Evolutionary conservation across 306 rosid species (phyloP), one percentile per base, ranked within the genome.

Genomic region (Purshia tridentata): DNA sequence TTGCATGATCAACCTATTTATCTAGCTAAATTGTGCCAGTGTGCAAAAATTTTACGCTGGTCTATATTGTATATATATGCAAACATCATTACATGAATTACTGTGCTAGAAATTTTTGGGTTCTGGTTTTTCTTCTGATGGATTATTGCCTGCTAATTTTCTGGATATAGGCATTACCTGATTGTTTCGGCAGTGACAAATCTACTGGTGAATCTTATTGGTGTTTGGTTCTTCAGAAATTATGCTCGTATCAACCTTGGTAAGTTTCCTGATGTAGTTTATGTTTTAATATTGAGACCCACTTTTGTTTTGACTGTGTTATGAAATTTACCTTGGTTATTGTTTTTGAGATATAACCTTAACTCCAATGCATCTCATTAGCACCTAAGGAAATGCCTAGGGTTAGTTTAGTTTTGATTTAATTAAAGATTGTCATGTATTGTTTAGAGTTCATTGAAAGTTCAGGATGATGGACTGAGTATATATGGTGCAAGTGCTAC

Each of bases 201-300:
- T 90, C 88, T 94, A 79, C 56, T 81, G 76, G 99, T 94, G 84
- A 94, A 94, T 86, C 96, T 91, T 76, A 87, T 94, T 77, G 99
- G 99, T 60, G 99, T 94, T 68, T 94, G 96, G 99, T 94, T 91
- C 99, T 94, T 94, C 82, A 88, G 96, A 80, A 90, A 88, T 81
- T 94, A 91, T 87, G 99, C 99, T 54, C 95, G 99, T 64, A 72
- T 90, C 71, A 91, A 90, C 86, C 93, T 94, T 66, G 87, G 99
- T 94, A 82, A 80, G 91, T 81, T 37, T 77, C 52, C 42, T 78
- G 53, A 59, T 41, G 62, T 54, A 49, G 58, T 46, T 78, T 61
- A 29, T 75, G 68, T 57, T 35, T 20, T 18, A 5, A 11, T 48
- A 18, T 8, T 46, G 67, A 3, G 23, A 35, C 10, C 44, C 9